phyloP scores from a whole-genome alignment of 345 rosid species.

The Iberis pinnata region DNA sequence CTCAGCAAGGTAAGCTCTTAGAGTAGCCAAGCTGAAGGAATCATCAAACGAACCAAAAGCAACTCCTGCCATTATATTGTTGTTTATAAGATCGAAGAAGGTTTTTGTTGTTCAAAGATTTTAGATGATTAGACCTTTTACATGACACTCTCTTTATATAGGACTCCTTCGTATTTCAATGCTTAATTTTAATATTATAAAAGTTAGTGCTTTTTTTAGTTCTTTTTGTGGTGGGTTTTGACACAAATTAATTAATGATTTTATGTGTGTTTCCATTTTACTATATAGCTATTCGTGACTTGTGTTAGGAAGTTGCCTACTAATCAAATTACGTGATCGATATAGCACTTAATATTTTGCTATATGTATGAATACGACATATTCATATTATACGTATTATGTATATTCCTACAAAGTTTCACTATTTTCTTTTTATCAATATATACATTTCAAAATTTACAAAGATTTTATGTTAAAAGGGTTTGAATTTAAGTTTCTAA shows the following conservation, averaged over 20 bases:
- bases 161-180: slow-evolving; percentile 15
- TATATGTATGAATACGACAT: too few relatives aligned
- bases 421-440: too few relatives aligned
- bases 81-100: not conserved
- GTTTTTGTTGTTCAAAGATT: slow-evolving; percentile 7
- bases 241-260: not conserved
- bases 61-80: slow-evolving; percentile 37
- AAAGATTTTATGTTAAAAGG: too few relatives aligned
- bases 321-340: too few relatives aligned
- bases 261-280: too few relatives aligned
- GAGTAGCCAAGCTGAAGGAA: slow-evolving; percentile 68
- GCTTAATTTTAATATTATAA: slow-evolving; percentile 1
- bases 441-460: too few relatives aligned
- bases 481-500: too few relatives aligned
- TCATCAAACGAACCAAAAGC: slow-evolving; percentile 84
- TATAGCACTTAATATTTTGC: too few relatives aligned
- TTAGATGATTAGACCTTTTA: slow-evolving; percentile 23
- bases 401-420: too few relatives aligned
- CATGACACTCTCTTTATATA: slow-evolving; percentile 22
- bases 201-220: not conserved
- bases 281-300: too few relatives aligned
- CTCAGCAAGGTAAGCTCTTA: slow-evolving; percentile 84
- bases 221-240: not conserved
- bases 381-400: too few relatives aligned
- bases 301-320: too few relatives aligned